A percentile compares a stretch with the other conserved stretches of the same genome.
Evolutionary conservation across 257 asterid species (phyloP).

Genomic region (Verbena officinalis): DNA sequence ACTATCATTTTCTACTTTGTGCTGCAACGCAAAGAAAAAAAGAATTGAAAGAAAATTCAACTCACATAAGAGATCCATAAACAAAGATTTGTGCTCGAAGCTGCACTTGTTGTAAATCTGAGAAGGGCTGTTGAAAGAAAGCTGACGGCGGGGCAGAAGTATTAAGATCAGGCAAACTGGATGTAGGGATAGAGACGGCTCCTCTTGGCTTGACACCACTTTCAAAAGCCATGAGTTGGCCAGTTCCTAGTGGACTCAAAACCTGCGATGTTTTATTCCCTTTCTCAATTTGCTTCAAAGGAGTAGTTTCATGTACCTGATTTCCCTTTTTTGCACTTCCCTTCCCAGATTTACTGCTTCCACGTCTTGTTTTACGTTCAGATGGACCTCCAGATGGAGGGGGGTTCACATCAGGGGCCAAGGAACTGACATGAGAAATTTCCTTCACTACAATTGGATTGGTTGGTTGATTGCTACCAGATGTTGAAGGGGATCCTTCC

Average conservation of each 20-base stretch:
- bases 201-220: slow-evolving; percentile 49
- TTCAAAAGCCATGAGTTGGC: slow-evolving; percentile 57
- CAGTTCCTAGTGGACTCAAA: slow-evolving; percentile 51
- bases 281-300: slow-evolving; percentile 51
- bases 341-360: slow-evolving; percentile 62
- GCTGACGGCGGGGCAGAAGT: slow-evolving; percentile 61
- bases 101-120: slow-evolving; percentile 95
- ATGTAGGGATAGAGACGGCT: slow-evolving; percentile 54
- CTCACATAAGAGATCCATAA: slow-evolving; percentile 98
- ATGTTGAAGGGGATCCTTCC: slow-evolving; percentile 51
- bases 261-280: slow-evolving; percentile 48
- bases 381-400: slow-evolving; percentile 48
- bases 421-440: slow-evolving; percentile 47
- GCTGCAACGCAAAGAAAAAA: slow-evolving; percentile 2
- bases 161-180: slow-evolving; percentile 85
- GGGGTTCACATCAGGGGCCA: slow-evolving; percentile 41
- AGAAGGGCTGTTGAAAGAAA: slow-evolving; percentile 84
- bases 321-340: slow-evolving; percentile 67
- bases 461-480: slow-evolving; percentile 48
- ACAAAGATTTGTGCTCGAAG: slow-evolving; percentile 96
- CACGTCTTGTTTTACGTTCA: slow-evolving; percentile 76
- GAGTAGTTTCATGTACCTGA: slow-evolving; percentile 50
- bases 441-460: slow-evolving; percentile 45
- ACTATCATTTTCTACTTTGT: background rate
- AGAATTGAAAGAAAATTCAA: slow-evolving; percentile 20